Conservation (phyloP, 305 asterid genomes). For the Fraxinus baroniana region DNA sequence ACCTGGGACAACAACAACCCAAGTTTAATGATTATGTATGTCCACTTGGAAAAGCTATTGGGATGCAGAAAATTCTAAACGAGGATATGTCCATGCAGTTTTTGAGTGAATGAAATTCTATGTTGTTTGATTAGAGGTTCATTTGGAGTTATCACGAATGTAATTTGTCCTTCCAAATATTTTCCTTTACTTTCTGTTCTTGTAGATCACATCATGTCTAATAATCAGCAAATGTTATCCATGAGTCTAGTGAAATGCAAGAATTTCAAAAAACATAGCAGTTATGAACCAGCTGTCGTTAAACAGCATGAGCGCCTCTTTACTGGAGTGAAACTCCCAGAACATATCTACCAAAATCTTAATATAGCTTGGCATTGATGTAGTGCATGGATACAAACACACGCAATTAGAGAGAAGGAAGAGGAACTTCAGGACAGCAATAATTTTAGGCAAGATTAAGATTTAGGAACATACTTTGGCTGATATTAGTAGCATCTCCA, state of each 20-base stretch:
- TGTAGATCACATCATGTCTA: not conserved
- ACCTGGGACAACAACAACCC: not conserved
- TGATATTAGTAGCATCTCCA: conserved; percentile 54
- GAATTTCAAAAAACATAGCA: not conserved
- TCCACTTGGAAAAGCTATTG: not conserved
- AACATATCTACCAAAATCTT: not conserved
- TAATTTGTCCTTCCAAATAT: not conserved
- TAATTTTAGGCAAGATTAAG: not conserved
- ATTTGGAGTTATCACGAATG: not conserved
- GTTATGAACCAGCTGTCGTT: not conserved
- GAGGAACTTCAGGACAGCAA: conserved; percentile 1
- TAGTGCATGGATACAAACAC: not conserved
- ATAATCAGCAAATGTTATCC: not conserved
- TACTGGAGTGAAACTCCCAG: not conserved
- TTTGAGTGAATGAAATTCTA: not conserved
- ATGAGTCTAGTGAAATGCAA: not conserved
- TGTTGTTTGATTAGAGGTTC: not conserved
- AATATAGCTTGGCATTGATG: not conserved
- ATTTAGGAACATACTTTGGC: conserved; percentile 40
- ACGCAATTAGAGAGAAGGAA: not conserved
- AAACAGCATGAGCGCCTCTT: not conserved
- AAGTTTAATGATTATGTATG: not conserved
- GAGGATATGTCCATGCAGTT: not conserved
- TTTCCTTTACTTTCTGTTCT: not conserved
- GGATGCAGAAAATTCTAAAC: not conserved